phyloP scores from a whole-genome alignment of 441 rosid species.

The Populus hybrid region DNA sequence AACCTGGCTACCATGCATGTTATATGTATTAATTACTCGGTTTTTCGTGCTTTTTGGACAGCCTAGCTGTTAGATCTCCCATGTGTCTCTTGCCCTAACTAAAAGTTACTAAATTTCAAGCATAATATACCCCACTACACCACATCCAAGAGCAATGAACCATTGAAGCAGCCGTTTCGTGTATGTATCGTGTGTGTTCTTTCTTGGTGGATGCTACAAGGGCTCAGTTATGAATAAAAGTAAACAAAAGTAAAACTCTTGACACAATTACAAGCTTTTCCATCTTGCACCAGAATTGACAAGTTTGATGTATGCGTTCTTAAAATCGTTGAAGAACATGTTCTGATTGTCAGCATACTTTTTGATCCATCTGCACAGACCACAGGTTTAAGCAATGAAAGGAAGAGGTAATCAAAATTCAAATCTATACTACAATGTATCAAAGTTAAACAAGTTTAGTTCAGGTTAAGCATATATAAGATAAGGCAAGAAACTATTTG shows the following conservation, averaged over 20 bases:
- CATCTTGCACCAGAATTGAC: constrained; percentile 78
- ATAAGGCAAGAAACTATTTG: background rate
- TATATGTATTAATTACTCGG: no score
- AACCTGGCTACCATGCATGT: no score
- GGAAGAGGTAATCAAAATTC: background rate
- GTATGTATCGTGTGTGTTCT: background rate
- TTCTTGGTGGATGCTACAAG: background rate
- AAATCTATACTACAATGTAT: background rate
- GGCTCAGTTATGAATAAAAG: background rate
- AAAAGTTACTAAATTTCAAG: background rate
- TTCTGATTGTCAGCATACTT: constrained; percentile 61
- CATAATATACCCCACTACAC: background rate
- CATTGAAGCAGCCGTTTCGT: background rate
- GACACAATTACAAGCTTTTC: constrained; percentile 44
- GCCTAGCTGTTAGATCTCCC: background rate
- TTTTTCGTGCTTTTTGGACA: no score
- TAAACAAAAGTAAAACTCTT: background rate
- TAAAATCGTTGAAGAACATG: constrained; percentile 75
- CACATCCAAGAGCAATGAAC: background rate
- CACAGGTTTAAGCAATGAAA: background rate
- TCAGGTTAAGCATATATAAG: background rate
- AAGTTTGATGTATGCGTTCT: constrained; percentile 67
- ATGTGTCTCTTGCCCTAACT: background rate
- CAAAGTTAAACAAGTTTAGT: background rate
- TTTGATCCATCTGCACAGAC: constrained; percentile 64